phyloP scores from a whole-genome alignment of 352 stramenopile species.

The Phytophthora sp. region DNA sequence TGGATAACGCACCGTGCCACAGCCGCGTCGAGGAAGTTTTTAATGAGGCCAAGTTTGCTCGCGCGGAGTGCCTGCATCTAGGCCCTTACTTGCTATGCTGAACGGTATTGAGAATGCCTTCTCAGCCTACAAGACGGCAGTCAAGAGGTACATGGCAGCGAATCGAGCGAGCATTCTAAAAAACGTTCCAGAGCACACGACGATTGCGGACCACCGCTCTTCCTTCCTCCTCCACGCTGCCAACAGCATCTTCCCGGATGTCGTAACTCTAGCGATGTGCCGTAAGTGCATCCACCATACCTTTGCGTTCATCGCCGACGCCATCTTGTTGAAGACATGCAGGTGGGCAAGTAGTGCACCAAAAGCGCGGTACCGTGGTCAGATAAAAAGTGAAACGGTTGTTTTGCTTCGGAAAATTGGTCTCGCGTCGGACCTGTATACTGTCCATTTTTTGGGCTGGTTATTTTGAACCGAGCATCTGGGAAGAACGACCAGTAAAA shows the following conservation, averaged over 20 bases:
- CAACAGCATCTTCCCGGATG: neutral
- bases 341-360: no score
- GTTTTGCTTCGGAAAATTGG: no score
- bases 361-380: no score
- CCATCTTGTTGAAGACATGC: neutral
- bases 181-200: neutral
- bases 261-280: neutral
- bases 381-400: no score
- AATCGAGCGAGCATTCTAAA: neutral
- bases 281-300: neutral
- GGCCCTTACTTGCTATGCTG: neutral
- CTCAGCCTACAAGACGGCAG: neutral
- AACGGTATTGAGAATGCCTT: neutral
- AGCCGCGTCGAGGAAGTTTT: neutral
- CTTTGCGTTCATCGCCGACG: neutral
- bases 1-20: neutral
- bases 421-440: no score
- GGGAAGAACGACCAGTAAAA: no score
- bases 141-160: neutral
- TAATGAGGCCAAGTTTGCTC: neutral
- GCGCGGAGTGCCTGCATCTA: neutral
- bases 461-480: no score
- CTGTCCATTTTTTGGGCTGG: no score
- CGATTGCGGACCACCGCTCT: neutral
- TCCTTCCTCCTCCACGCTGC: neutral